A percentile compares a stretch with the other conserved stretches of the same genome.
Conservation (phyloP, 2,329 filamentous ascomycete species). For the Metarhizium brunneum region DNA sequence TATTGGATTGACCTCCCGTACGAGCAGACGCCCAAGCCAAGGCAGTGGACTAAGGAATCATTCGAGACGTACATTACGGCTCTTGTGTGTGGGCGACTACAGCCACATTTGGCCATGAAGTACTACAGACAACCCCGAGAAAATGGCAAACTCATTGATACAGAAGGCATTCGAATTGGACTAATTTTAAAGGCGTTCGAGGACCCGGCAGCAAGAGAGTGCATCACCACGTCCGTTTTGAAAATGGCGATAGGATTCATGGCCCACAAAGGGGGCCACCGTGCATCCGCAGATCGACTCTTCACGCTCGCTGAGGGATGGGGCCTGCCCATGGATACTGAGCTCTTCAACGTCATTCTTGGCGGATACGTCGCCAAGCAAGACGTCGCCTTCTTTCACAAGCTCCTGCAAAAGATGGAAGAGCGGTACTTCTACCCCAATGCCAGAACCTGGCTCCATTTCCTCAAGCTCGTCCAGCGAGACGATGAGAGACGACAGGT, state of each 20-base stretch:
- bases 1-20: slow-evolving; percentile 24
- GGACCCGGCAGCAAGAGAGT: slow-evolving; percentile 21
- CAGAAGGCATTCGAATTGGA: slow-evolving; percentile 27
- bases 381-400: slow-evolving; percentile 32
- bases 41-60: slow-evolving; percentile 29
- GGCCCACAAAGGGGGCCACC: slow-evolving; percentile 23
- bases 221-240: slow-evolving; percentile 29
- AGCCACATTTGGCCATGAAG: slow-evolving; percentile 19
- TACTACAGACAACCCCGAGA: slow-evolving; percentile 24
- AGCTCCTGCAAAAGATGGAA: slow-evolving; percentile 31
- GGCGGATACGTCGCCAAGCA: slow-evolving; percentile 27
- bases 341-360: slow-evolving; percentile 39
- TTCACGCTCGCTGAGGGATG: slow-evolving; percentile 26
- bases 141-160: slow-evolving; percentile 21
- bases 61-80: slow-evolving; percentile 33
- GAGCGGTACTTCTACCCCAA: slow-evolving; percentile 29
- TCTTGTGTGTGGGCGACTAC: slow-evolving; percentile 29
- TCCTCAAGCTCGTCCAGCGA: slow-evolving; percentile 45
- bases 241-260: slow-evolving; percentile 37
- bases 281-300: slow-evolving; percentile 24
- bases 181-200: slow-evolving; percentile 30
- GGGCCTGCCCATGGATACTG: slow-evolving; percentile 33
- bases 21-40: slow-evolving; percentile 29
- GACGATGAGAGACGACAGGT: slow-evolving; percentile 43
- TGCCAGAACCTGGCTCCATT: slow-evolving; percentile 37